Conservation (phyloP, 768 basidiomycete species). For the Nidularia pulvinata region DNA sequence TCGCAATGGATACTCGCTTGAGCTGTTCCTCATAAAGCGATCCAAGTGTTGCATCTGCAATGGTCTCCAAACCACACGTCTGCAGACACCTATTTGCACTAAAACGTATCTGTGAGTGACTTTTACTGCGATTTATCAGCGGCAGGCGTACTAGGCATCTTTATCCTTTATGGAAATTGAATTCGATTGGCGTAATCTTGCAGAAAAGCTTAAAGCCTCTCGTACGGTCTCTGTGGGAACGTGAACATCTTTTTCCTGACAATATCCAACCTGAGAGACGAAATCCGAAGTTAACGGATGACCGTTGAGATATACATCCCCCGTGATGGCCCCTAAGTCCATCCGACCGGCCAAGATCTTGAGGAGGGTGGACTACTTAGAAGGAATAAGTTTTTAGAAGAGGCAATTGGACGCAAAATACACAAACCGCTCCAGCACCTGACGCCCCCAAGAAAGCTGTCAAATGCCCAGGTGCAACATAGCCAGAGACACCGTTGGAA, state of each 20-base stretch:
- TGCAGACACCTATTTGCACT: conserved; percentile 49
- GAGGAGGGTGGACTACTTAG: conserved; percentile 48
- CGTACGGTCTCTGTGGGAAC: conserved; percentile 79
- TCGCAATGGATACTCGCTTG: conserved; percentile 86
- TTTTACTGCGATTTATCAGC: background rate
- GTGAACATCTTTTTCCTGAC: conserved; percentile 86
- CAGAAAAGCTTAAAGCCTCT: conserved; percentile 82
- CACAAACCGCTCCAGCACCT: conserved; percentile 35
- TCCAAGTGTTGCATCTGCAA: conserved; percentile 64
- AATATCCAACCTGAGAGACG: conserved; percentile 76
- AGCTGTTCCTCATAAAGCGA: conserved; percentile 69
- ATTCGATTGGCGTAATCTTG: conserved; percentile 74
- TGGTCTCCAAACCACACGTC: conserved; percentile 64
- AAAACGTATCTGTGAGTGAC: background rate
- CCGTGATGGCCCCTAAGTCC: conserved; percentile 45
- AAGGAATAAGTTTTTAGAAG: conserved; percentile 43
- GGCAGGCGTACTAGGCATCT: conserved; percentile 65
- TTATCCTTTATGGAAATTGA: conserved; percentile 70
- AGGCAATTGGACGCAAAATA: background rate
- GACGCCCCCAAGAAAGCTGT: conserved; percentile 76
- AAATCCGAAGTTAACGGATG: conserved; percentile 55
- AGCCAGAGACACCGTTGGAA: conserved; percentile 76
- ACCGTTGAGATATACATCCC: conserved; percentile 57
- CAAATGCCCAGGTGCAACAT: conserved; percentile 79
- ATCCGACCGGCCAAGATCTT: conserved; percentile 57